Percentiles rank a stretch among this genome's conserved stretches.
These are phyloP conservation scores for Schizosaccharomyces cryophilus DNA, from an alignment of 805 yeast species.

Conservation along the genomic window DNA sequence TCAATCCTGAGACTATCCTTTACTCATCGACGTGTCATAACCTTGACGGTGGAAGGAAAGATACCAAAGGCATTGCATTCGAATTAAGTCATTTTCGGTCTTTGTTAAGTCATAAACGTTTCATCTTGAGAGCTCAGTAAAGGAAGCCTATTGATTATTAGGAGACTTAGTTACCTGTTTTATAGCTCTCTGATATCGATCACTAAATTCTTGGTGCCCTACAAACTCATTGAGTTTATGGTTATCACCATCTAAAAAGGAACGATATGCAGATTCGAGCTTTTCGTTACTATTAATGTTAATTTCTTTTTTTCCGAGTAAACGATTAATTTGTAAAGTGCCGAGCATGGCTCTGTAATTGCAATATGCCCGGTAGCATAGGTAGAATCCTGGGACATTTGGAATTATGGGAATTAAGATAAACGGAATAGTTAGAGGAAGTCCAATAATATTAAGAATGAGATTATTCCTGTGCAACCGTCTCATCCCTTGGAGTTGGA, in stretches of 20 bases:
- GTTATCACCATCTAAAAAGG: not conserved
- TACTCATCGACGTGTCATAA: no score
- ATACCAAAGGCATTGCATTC: no score
- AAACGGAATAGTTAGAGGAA: not conserved
- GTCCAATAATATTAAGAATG: not conserved
- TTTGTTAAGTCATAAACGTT: no score
- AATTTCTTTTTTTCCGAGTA: not conserved
- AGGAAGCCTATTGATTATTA: no score
- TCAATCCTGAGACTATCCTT: no score
- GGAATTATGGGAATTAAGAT: not conserved
- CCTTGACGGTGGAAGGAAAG: no score
- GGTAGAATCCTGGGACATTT: constrained; percentile 1
- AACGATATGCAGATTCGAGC: not conserved
- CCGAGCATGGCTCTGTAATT: not conserved
- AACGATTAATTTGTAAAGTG: not conserved
- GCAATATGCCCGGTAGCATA: not conserved
- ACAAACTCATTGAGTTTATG: not conserved
- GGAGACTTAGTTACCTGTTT: not conserved
- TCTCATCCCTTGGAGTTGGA: not conserved
- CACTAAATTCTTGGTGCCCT: not conserved
- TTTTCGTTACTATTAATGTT: not conserved
- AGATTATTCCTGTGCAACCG: not conserved
- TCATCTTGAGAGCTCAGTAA: no score
- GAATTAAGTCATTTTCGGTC: no score
- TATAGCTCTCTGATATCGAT: not conserved